Evolutionary conservation across 1,284 basidiomycete species (phyloP), one percentile per base, ranked within the genome.

Genomic region (Ceraceosorus bombacis): DNA sequence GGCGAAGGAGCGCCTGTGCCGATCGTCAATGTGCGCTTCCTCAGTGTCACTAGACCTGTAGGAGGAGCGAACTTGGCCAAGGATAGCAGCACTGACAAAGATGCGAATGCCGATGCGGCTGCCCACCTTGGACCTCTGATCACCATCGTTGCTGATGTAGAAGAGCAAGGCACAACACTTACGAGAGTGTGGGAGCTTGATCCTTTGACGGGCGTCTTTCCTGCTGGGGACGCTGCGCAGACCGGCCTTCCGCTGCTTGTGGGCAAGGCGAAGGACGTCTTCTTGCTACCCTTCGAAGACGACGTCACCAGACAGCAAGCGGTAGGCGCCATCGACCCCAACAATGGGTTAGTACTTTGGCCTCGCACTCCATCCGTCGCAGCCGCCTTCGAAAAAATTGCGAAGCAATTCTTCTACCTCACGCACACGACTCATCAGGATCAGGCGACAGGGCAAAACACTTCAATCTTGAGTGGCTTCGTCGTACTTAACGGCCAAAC

Each of bases 301-400:
- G 61, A 59, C n/a, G 54, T 59, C 41, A 66, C 62, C 53, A 57
- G 54, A 6, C 78, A 79, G 49, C 84, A 82, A 67, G 80, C 82
- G 5, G 74, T 88, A 4, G 79, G 85, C 0, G 74, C 88, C 17
- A 74, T 90, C 39, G 87, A 89, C 70, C 83, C 59, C 27, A 58
- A 69, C 36, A 65, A 67, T 82, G 83, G 3, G 17, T 55, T 73
- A 37, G 59, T 53, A 51, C 60, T 73, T 39, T 72, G 64, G 43
- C 72, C 72, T 0, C 64, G 65, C 49, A 62, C 66, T 36, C 57
- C 66, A 8, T 65, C 65, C 38, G 64, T 73, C 0, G 62, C 62
- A 1, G 56, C 60, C 15, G 53, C 60, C 12, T 69, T 74, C 53
- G 67, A 59, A 36, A 37, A 46, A 13, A 50, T 48, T 13, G 13